phyloP scores from a whole-genome alignment of 805 yeast genomes.

The Monosporozyma servazzii region DNA sequence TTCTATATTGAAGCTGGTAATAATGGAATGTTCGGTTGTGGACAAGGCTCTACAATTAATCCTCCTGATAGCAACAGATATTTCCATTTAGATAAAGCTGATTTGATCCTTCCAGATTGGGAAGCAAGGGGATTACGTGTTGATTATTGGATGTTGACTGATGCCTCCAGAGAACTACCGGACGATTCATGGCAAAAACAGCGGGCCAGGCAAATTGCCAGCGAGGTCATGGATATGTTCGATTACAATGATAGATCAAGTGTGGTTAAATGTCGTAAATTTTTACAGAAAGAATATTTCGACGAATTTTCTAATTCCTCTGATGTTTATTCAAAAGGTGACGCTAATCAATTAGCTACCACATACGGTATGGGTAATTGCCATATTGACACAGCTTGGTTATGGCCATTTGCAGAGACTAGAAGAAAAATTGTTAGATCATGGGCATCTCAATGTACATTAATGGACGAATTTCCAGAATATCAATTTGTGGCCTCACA shows the following conservation, averaged over 20 bases:
- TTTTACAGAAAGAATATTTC: conserved; percentile 45
- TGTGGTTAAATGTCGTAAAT: conserved; percentile 56
- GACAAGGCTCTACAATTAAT: conserved; percentile 46
- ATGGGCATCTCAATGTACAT: conserved; percentile 85
- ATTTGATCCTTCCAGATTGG: conserved; percentile 69
- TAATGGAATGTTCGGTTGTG: conserved; percentile 88
- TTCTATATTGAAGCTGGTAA: conserved; percentile 87
- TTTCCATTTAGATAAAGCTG: conserved; percentile 61
- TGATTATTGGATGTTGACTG: conserved; percentile 84
- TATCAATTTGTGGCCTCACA: conserved; percentile 92
- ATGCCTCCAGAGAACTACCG: conserved; percentile 81
- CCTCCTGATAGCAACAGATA: conserved; percentile 67
- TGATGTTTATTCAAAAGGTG: conserved; percentile 46
- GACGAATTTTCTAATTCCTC: conserved; percentile 59
- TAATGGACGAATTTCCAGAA: conserved; percentile 85
- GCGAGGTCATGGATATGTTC: conserved; percentile 72
- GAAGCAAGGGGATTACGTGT: conserved; percentile 68
- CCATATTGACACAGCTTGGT: conserved; percentile 97
- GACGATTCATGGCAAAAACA: conserved; percentile 74
- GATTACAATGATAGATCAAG: conserved; percentile 58
- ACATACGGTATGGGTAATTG: conserved; percentile 90
- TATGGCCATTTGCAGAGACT: conserved; percentile 99
- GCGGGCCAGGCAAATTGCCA: conserved; percentile 72
- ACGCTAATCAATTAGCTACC: conserved; percentile 34
- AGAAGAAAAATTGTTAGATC: conserved; percentile 86